These are phyloP conservation scores for Phytophthora aleatoria DNA, from an alignment of 352 stramenopile genomes.

Conservation along the genomic window DNA sequence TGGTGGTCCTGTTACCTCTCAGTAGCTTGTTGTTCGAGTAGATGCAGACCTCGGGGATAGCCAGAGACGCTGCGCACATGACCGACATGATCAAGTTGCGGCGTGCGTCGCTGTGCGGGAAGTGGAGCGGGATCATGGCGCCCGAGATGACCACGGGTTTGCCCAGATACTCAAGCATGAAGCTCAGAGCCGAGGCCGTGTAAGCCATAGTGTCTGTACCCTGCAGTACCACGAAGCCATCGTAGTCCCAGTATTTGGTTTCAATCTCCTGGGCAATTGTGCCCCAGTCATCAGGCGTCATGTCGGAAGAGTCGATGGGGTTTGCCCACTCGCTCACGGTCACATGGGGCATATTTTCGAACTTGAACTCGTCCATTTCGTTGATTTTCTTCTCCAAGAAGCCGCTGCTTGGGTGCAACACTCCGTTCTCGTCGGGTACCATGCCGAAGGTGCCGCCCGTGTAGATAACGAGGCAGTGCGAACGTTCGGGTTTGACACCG, in stretches of 20 bases:
- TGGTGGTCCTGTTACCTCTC: constrained; percentile 94
- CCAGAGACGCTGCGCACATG: constrained; percentile 78
- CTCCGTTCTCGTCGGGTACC: constrained; percentile 72
- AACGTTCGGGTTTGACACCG: constrained; percentile 32
- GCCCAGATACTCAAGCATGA: constrained; percentile 97
- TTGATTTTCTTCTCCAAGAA: constrained; percentile 89
- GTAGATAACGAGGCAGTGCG: constrained; percentile 89
- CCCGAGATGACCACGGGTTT: constrained; percentile 97
- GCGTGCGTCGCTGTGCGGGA: constrained; percentile 96
- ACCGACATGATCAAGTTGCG: constrained; percentile 97
- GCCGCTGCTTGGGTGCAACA: constrained; percentile 84
- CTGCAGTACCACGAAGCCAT: constrained; percentile 97
- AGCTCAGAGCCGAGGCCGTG: constrained; percentile 93
- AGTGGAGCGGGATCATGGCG: constrained; percentile 95
- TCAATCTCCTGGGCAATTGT: constrained; percentile 94
- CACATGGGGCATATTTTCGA: constrained; percentile 80
- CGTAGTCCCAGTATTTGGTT: constrained; percentile 94
- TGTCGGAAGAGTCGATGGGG: constrained; percentile 92
- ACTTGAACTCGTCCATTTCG: constrained; percentile 89
- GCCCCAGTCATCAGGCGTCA: constrained; percentile 91
- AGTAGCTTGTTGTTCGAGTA: constrained; percentile 97
- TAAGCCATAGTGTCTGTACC: constrained; percentile 99
- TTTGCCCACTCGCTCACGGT: constrained; percentile 78
- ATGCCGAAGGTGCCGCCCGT: constrained; percentile 93
- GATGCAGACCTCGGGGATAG: constrained; percentile 91